Base-by-base conservation (phyloP, 169 alveolate genomes). In the Plasmodium fragile region DNA sequence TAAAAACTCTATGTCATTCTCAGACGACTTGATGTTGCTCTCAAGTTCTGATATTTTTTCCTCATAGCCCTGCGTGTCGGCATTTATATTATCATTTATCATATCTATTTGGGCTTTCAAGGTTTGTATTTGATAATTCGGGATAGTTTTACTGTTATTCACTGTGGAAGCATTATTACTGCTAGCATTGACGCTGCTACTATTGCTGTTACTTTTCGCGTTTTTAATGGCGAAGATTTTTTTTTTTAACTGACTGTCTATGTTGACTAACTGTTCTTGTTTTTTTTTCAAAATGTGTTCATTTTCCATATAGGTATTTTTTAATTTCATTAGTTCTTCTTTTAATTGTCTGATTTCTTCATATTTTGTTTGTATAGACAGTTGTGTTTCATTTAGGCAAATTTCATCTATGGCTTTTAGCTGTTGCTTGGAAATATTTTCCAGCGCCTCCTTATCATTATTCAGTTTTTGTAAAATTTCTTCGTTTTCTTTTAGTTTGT, bases 341-440 rank as follows among this genome's bases (percentile, higher is more conserved):
- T 84, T 84, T 75, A 84, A 77, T 41, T 84, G 83, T 49, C 84
- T 73, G 80, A 84, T 84, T 75, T 84, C 93, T 30, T 84, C 93
- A 84, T 84, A 84, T 73, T 84, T 84, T 84, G 93, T 75, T 84
- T 84, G 93, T 84, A 84, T 84, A 13, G 93, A 84, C 65, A 84
- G 41, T 84, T 84, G 93, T 8, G 84, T 84, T 84, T 84, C 93
- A 45, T 84, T 84, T 73, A 84, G 78, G 65, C 93, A 84, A 28
- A 84, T 84, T 73, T 84, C 93, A 84, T 84, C 93, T 34, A 84
- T 73, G 10, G 93, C 93, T 84, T 84, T 84, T 75, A 84, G 59
- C 28, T 84, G 93, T 45, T 84, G 93, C 69, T 52, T 84, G 18
- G 93, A 84, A 30, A 84, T 73, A 30, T 84, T 84, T 43, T 84